Base-by-base conservation (phyloP, 306 rosid genomes). In the Glycine tomentella region DNA sequence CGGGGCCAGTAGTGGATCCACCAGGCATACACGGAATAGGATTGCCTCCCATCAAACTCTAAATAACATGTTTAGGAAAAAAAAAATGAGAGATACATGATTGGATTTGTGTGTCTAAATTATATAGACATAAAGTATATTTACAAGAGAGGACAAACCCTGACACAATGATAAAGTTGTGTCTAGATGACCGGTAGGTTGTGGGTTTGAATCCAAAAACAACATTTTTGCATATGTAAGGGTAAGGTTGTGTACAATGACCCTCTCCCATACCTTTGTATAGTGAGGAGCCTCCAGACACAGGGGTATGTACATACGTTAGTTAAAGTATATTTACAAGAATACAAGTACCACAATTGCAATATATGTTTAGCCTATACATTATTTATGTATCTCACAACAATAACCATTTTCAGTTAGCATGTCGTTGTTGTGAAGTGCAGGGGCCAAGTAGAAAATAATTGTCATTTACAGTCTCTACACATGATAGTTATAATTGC, bases 401-500 rank as follows among this genome's bases (percentile, higher is more conserved):
- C 17, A 33, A 62, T 12, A 31, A 34, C 15, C 68, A 72, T 53
- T 53, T 53, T 53, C 46, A 69, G 57, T 45, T 57, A n/a, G 46
- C 75, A 67, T 57, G 42, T 11, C 57, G 51, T 15, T 55, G 33
- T 78, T 56, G 58, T 79, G 58, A 68, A n/a, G 50, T 48, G 45
- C 45, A 20, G 25, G 50, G 51, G 7, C 15, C 55, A 58, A 15
- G 6, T 55, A 17, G 31, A 53, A 65, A 65, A 67, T 73, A 8
- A 33, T 57, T 11, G 44, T 17, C 16, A 58, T 4, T 1, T 40
- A 4, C 66, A 15, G 34, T 36, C 65, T 65, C 5, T 12, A n/a
- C 46, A 15, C 31, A 71, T 14, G 20, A 51, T 16, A 55, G 9
- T 10, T 42, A 11, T 38, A 55, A 38, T 36, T 55, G 7, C 53